A percentile compares a stretch with the other conserved stretches of the same genome.
These are phyloP conservation scores for Epichloe brachyelytri DNA, from an alignment of 2,329 filamentous ascomycete genomes.

Conservation along the genomic window DNA sequence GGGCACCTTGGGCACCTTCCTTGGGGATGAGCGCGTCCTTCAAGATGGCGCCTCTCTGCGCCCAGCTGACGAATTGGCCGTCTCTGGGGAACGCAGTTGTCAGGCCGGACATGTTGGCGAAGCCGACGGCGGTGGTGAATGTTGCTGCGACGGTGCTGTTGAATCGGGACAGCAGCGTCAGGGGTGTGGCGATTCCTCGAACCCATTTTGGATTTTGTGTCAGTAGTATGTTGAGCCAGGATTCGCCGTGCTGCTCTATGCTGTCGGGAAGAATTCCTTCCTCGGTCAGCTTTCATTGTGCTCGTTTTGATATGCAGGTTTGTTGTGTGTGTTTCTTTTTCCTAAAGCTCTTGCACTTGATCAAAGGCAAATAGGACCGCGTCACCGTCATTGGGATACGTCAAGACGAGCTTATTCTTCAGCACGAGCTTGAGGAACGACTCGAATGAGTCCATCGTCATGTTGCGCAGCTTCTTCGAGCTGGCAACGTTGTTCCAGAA, in stretches of 20 bases:
- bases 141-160: conserved; percentile 20
- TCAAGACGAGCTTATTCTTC: too few relatives aligned
- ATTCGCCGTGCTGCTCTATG: conserved; percentile 26
- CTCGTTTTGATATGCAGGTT: neutral
- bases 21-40: conserved; percentile 30
- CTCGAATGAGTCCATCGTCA: too few relatives aligned
- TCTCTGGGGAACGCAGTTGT: conserved; percentile 19
- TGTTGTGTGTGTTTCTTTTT: too few relatives aligned
- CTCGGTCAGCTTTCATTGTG: neutral
- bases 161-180: conserved; percentile 17
- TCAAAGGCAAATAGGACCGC: too few relatives aligned
- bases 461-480: too few relatives aligned
- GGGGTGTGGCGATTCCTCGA: conserved; percentile 33
- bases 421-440: too few relatives aligned
- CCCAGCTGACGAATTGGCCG: conserved; percentile 33
- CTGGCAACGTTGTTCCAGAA: too few relatives aligned
- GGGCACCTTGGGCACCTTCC: conserved; percentile 35
- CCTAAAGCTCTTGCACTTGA: too few relatives aligned
- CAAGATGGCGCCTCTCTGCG: conserved; percentile 34
- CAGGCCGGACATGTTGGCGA: conserved; percentile 9
- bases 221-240: conserved; percentile 34
- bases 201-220: conserved; percentile 38
- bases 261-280: conserved; percentile 1
- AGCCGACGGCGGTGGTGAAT: conserved; percentile 18
- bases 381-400: too few relatives aligned